phyloP scores from a whole-genome alignment of 2,329 filamentous ascomycete species.

The Parastagonospora avenae region DNA sequence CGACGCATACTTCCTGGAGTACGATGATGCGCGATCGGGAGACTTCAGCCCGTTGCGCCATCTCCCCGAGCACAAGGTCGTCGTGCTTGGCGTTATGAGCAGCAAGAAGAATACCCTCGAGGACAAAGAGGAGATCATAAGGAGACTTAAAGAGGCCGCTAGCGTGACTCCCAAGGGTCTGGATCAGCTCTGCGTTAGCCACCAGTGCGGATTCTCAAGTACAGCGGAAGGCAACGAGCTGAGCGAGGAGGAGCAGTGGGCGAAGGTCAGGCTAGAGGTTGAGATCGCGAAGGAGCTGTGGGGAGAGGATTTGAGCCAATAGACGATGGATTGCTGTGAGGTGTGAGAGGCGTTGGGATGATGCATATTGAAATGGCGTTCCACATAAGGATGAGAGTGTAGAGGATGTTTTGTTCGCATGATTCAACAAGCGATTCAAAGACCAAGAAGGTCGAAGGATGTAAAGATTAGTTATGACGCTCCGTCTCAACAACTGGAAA shows the following conservation, averaged over 20 bases:
- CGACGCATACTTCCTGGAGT: slow-evolving; percentile 65
- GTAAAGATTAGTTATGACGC: too few relatives aligned
- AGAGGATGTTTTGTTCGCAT: background rate
- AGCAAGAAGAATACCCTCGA: slow-evolving; percentile 65
- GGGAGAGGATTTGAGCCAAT: slow-evolving; percentile 54
- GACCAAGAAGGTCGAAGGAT: background rate
- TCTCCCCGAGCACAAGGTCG: slow-evolving; percentile 60
- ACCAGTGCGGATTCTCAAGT: slow-evolving; percentile 64
- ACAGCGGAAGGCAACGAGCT: slow-evolving; percentile 63
- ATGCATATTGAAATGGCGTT: background rate
- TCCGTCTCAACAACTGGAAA: too few relatives aligned
- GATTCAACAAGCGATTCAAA: background rate
- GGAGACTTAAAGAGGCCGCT: slow-evolving; percentile 45
- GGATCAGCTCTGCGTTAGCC: slow-evolving; percentile 61
- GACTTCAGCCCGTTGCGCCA: slow-evolving; percentile 62
- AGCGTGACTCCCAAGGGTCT: slow-evolving; percentile 57
- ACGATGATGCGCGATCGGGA: slow-evolving; percentile 61
- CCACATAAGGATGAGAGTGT: background rate
- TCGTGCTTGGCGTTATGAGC: slow-evolving; percentile 62
- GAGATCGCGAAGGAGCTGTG: slow-evolving; percentile 64
- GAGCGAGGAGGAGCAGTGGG: slow-evolving; percentile 63
- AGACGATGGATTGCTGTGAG: background rate
- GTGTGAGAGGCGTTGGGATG: background rate
- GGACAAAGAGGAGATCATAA: slow-evolving; percentile 49
- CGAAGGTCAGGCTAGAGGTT: slow-evolving; percentile 59